Percentiles rank a stretch among this genome's conserved stretches.
These are phyloP conservation scores for Alternaria longipes DNA, from an alignment of 2,329 filamentous ascomycete genomes.

Conservation along the genomic window DNA sequence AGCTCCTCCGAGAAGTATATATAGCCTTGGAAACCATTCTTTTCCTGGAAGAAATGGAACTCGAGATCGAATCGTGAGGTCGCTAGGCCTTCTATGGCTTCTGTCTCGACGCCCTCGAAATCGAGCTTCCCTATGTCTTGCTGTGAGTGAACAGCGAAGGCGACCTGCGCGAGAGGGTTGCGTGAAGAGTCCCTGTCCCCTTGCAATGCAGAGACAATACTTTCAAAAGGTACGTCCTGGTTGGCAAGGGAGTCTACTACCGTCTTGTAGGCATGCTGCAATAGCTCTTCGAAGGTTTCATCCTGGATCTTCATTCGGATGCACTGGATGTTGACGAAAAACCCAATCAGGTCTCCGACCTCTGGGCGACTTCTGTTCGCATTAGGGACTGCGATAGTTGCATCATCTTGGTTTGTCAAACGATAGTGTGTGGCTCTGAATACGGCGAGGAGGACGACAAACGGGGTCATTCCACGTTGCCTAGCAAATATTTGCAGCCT, in stretches of 20 bases:
- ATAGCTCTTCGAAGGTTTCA: conserved; percentile 14
- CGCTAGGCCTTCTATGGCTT: background rate
- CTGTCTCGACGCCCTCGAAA: background rate
- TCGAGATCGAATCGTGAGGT: conserved; percentile 1
- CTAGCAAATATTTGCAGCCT: background rate
- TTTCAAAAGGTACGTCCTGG: conserved; percentile 9
- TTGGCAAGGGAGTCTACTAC: background rate
- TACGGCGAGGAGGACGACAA: too few species aligned
- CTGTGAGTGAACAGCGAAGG: conserved; percentile 7
- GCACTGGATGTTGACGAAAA: conserved; percentile 23
- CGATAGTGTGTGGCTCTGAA: conserved; percentile 16
- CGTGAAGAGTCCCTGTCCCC: conserved; percentile 4
- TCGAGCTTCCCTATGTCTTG: background rate
- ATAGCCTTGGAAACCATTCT: background rate
- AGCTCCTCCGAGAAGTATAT: conserved; percentile 4
- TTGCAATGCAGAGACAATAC: conserved; percentile 2
- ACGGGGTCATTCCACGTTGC: too few species aligned
- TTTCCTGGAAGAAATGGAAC: conserved; percentile 5
- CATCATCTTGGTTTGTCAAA: conserved; percentile 1
- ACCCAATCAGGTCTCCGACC: conserved; percentile 17
- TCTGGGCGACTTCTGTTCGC: conserved; percentile 17
- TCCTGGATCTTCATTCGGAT: conserved; percentile 12
- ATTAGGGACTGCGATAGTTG: background rate
- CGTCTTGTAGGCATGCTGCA: background rate
- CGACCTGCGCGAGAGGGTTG: background rate